Conservation (phyloP, 352 stramenopile species). For the Phytophthora melonis region DNA sequence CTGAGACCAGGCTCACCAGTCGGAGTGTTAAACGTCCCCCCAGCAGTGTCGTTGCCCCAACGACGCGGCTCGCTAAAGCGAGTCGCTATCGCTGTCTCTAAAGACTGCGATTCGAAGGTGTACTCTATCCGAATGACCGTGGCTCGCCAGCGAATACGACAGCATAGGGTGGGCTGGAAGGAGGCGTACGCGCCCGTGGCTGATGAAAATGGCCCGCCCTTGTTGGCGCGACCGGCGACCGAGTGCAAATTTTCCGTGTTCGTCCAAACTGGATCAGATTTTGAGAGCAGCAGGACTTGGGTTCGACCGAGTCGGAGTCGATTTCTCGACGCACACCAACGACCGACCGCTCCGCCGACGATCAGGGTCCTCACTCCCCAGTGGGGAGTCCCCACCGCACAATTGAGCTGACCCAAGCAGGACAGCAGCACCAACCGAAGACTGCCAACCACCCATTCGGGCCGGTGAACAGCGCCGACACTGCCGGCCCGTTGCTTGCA, state of each 20-base stretch:
- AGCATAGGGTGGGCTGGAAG: neutral
- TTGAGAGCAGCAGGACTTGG: neutral
- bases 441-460: neutral
- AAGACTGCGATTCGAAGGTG: too few species aligned
- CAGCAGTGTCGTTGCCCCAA: too few species aligned
- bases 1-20: neutral
- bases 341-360: neutral
- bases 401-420: neutral
- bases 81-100: too few species aligned
- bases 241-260: slow-evolving; percentile 27
- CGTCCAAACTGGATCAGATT: slow-evolving; percentile 15
- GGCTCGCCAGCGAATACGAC: neutral
- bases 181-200: neutral
- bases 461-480: neutral
- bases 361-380: too few species aligned
- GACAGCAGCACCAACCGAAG: neutral
- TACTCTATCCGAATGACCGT: neutral
- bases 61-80: neutral
- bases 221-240: slow-evolving; percentile 2
- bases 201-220: slow-evolving; percentile 23
- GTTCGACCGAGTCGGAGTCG: neutral
- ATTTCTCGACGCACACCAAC: neutral
- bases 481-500: slow-evolving; percentile 3
- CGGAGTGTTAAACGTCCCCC: neutral
- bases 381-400: too few species aligned